Percentiles rank a stretch among this genome's conserved stretches.
These are phyloP conservation scores for Hirschfeldia incana DNA, from an alignment of 345 rosid genomes.

Conservation along the genomic window DNA sequence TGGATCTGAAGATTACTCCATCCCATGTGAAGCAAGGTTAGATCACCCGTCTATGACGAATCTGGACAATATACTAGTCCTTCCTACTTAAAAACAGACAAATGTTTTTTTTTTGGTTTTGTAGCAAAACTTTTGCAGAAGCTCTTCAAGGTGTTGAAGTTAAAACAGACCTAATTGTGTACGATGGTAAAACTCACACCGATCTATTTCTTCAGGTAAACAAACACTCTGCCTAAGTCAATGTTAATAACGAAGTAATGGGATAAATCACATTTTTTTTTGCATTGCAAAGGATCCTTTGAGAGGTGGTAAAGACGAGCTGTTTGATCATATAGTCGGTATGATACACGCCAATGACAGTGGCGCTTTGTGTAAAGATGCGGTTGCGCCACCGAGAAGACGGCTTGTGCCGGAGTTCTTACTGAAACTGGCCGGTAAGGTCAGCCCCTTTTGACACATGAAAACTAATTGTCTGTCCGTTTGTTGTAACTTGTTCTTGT, in stretches of 20 bases:
- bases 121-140: slow-evolving; percentile 63
- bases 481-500: neutral
- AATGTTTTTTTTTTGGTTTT: slow-evolving; percentile 7
- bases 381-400: slow-evolving; percentile 63
- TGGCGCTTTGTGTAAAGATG: slow-evolving; percentile 63
- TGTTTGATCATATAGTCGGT: slow-evolving; percentile 69
- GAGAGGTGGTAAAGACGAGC: slow-evolving; percentile 86
- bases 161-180: slow-evolving; percentile 57
- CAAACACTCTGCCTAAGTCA: neutral
- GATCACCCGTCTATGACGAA: slow-evolving; percentile 3
- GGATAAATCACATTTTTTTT: neutral
- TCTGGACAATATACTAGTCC: neutral
- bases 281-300: slow-evolving; percentile 71
- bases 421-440: slow-evolving; percentile 59
- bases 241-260: neutral
- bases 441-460: slow-evolving; percentile 72
- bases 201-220: slow-evolving; percentile 92
- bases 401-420: slow-evolving; percentile 81
- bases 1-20: slow-evolving; percentile 83
- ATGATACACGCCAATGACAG: slow-evolving; percentile 62
- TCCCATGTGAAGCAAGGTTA: slow-evolving; percentile 92
- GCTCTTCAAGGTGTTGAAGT: slow-evolving; percentile 66
- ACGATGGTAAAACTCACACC: slow-evolving; percentile 84
- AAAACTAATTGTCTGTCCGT: neutral
- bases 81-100: neutral